Conservation (phyloP, 176 grass and related monocot species). For the Leersia perrieri region DNA sequence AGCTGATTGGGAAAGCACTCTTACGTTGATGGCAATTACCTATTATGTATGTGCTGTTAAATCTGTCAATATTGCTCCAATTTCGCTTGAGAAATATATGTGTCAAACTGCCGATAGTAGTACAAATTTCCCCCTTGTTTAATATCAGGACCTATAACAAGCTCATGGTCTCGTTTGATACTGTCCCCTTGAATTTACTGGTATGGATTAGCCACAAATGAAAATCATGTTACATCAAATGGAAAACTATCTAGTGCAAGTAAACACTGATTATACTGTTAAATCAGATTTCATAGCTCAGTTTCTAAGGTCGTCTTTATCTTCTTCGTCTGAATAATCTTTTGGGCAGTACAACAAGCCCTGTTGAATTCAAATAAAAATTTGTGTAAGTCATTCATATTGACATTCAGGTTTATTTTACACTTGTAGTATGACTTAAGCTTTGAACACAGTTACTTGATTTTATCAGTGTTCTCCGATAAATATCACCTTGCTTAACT, state of each 20-base stretch:
- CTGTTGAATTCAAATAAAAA: background rate
- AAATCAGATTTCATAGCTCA: background rate
- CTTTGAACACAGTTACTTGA: background rate
- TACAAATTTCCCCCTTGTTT: background rate
- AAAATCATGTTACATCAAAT: background rate
- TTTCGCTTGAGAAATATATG: background rate
- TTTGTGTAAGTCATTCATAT: background rate
- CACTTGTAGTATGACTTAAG: background rate
- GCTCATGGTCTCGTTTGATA: background rate
- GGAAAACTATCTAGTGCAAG: background rate
- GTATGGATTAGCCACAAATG: background rate
- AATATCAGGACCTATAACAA: background rate
- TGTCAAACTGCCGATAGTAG: background rate
- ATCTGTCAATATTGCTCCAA: background rate
- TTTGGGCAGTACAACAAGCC: background rate
- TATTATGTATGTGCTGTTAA: background rate
- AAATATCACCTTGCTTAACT: conserved; percentile 7
- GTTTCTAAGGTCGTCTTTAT: background rate
- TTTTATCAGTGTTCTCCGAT: background rate
- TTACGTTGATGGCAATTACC: background rate
- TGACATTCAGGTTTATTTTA: background rate
- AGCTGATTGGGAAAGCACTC: background rate
- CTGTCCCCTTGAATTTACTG: background rate
- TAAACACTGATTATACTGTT: background rate
- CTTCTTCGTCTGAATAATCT: background rate